Evolutionary conservation across 2,329 filamentous ascomycete species (phyloP).

Genomic region (Phyllosticta citribraziliensis): DNA sequence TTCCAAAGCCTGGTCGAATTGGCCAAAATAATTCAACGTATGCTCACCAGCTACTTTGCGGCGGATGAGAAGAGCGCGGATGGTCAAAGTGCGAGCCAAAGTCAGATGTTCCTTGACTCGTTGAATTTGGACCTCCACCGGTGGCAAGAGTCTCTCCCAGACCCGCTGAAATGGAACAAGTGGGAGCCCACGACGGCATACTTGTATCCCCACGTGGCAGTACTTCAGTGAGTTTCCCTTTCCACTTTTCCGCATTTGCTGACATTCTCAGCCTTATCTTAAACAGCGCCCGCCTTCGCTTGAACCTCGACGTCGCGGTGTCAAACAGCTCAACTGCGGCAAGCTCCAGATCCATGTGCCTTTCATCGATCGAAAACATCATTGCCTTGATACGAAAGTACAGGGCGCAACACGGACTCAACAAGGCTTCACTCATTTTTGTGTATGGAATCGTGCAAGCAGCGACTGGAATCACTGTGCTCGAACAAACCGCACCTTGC

Average conservation of each 20-base stretch:
- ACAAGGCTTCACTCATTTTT: background rate
- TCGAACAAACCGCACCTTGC: too few species aligned
- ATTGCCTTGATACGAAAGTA: background rate
- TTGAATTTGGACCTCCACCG: background rate
- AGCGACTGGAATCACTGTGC: too few species aligned
- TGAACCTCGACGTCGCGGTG: too few species aligned
- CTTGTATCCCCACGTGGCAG: background rate
- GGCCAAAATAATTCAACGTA: background rate
- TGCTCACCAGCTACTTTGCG: background rate
- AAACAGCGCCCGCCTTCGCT: background rate
- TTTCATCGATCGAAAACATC: background rate
- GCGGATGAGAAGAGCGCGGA: too few species aligned
- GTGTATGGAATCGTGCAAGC: background rate
- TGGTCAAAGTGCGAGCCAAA: too few species aligned
- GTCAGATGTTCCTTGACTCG: background rate
- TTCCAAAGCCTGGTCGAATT: background rate
- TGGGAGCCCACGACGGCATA: background rate
- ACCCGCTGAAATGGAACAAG: background rate
- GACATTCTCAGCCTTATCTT: background rate
- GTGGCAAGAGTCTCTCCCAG: background rate
- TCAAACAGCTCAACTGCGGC: too few species aligned
- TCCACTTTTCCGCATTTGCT: too few species aligned
- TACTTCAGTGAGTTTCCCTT: too few species aligned
- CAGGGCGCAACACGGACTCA: background rate
- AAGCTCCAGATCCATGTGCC: too few species aligned